Evolutionary conservation across 306 rosid species (phyloP).

Genomic region (Citrullus colocynthis): DNA sequence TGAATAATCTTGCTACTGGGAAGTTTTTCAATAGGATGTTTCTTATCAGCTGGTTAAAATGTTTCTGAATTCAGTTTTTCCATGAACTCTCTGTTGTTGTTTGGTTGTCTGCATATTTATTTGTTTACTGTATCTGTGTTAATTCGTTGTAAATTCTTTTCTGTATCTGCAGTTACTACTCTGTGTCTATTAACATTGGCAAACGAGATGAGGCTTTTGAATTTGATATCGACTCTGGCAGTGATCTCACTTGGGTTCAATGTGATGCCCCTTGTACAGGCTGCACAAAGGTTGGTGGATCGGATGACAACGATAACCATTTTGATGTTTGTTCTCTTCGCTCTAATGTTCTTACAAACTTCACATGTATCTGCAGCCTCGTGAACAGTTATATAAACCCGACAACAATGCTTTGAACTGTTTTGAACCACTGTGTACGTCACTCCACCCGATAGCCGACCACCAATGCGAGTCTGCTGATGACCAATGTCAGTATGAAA

Average conservation of each 20-base stretch:
- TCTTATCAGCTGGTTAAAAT: neutral
- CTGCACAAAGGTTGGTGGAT: constrained; percentile 41
- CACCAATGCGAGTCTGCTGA: constrained; percentile 11
- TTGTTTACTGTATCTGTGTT: neutral
- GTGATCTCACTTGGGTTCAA: constrained; percentile 89
- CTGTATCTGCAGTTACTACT: constrained; percentile 33
- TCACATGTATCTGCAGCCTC: constrained; percentile 37
- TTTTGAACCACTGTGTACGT: constrained; percentile 37
- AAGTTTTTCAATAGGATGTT: neutral
- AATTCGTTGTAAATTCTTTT: neutral
- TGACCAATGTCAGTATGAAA: constrained; percentile 46
- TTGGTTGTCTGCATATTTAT: neutral
- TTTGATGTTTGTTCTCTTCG: neutral
- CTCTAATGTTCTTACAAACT: neutral
- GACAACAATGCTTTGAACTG: constrained; percentile 27
- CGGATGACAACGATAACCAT: neutral
- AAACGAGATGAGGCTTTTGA: constrained; percentile 42
- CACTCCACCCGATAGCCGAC: constrained; percentile 5
- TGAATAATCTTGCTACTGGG: too few relatives aligned
- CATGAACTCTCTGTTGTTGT: neutral
- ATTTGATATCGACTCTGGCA: constrained; percentile 74
- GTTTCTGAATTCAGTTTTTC: neutral
- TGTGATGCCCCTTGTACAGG: constrained; percentile 71
- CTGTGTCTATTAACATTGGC: constrained; percentile 40
- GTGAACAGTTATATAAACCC: constrained; percentile 36